These are phyloP conservation scores for Didymella sp. DNA, from an alignment of 2,329 filamentous ascomycete species.

Conservation along the genomic window DNA sequence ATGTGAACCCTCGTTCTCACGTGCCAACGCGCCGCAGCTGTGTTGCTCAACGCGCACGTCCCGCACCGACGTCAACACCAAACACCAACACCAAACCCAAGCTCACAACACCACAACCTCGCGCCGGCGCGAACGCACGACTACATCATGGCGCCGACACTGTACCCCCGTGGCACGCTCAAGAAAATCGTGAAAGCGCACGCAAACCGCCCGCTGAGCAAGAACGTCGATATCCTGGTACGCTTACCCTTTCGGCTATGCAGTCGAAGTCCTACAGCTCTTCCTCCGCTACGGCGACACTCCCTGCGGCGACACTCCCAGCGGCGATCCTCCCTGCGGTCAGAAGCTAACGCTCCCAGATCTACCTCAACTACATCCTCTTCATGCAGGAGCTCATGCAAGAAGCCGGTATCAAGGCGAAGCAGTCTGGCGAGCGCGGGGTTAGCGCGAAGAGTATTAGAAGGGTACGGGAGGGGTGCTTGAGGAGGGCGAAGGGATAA, in stretches of 20 bases:
- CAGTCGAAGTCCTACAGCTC: neutral
- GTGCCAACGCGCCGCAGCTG: constrained; percentile 26
- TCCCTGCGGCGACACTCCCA: too few relatives aligned
- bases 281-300: too few relatives aligned
- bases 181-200: constrained; percentile 93
- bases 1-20: constrained; percentile 19
- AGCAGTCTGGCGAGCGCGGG: constrained; percentile 73
- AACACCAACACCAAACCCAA: constrained; percentile 6
- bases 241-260: constrained; percentile 29
- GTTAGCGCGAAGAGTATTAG: constrained; percentile 78
- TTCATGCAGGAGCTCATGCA: constrained; percentile 81
- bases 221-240: constrained; percentile 86
- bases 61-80: constrained; percentile 18
- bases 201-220: constrained; percentile 78
- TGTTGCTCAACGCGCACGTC: constrained; percentile 11
- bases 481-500: constrained; percentile 49
- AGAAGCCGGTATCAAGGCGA: constrained; percentile 78
- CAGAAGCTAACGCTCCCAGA: constrained; percentile 56
- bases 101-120: constrained; percentile 1
- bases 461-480: constrained; percentile 71
- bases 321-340: too few relatives aligned
- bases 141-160: constrained; percentile 68
- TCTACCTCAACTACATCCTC: constrained; percentile 83
- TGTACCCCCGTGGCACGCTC: constrained; percentile 83
- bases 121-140: neutral